Conservation (phyloP, 768 basidiomycete genomes). For the Termitomyces sp. region DNA sequence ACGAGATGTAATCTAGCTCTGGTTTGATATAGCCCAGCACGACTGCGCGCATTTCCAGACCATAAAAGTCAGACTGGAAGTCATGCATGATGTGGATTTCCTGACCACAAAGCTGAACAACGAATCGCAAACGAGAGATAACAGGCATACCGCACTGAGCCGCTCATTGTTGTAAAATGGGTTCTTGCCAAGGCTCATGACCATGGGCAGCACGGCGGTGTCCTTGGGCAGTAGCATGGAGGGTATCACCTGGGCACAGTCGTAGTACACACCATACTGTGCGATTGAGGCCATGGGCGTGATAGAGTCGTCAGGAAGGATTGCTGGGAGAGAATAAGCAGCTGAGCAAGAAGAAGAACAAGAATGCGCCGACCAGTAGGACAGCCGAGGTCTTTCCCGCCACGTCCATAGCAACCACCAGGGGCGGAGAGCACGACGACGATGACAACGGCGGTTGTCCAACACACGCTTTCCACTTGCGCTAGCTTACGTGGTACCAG, state of each 20-base stretch:
- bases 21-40: conserved; percentile 96
- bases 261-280: conserved; percentile 90
- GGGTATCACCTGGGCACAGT: conserved; percentile 76
- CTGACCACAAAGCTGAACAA: conserved; percentile 32
- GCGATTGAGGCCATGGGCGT: conserved; percentile 62
- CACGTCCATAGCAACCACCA: conserved; percentile 94
- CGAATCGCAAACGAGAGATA: conserved; percentile 1
- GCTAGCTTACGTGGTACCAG: too few relatives aligned
- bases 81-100: conserved; percentile 96
- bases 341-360: conserved; percentile 2
- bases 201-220: conserved; percentile 82
- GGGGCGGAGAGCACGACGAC: too few relatives aligned
- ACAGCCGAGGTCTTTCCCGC: conserved; percentile 92
- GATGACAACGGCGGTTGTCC: too few relatives aligned
- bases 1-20: conserved; percentile 84
- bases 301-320: conserved; percentile 87
- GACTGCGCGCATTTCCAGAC: conserved; percentile 71
- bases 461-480: too few relatives aligned
- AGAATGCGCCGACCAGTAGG: conserved; percentile 72
- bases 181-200: conserved; percentile 98
- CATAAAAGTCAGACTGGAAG: conserved; percentile 88
- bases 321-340: conserved; percentile 48
- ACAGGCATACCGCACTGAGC: conserved; percentile 77
- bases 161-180: conserved; percentile 94
- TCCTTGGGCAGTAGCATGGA: conserved; percentile 50